These are phyloP conservation scores for Bombardia bombarda DNA, from an alignment of 495 filamentous ascomycete species.

Conservation along the genomic window DNA sequence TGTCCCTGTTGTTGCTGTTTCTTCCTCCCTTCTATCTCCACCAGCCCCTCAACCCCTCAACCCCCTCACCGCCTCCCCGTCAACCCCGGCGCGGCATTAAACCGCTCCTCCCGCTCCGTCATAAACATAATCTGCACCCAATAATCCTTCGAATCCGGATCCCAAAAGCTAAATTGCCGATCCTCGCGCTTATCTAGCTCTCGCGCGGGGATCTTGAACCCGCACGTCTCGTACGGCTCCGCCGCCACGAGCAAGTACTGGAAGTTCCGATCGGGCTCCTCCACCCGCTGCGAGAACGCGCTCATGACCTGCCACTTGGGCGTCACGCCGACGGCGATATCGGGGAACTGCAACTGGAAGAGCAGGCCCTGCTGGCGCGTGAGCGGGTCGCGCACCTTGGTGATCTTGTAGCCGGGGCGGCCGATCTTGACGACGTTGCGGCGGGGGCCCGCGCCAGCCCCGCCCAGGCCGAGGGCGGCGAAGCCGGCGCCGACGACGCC, in stretches of 20 bases:
- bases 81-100: slow-evolving; percentile 85
- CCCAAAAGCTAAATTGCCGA: slow-evolving; percentile 89
- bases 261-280: slow-evolving; percentile 86
- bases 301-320: slow-evolving; percentile 95
- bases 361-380: slow-evolving; percentile 83
- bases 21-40: not conserved
- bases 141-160: slow-evolving; percentile 93
- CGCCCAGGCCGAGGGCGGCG: slow-evolving; percentile 22
- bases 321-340: slow-evolving; percentile 66
- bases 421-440: slow-evolving; percentile 97
- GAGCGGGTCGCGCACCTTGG: slow-evolving; percentile 83
- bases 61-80: slow-evolving; percentile 35
- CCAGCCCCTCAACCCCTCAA: not conserved
- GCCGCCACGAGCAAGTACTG: slow-evolving; percentile 95
- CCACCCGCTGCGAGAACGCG: slow-evolving; percentile 91
- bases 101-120: slow-evolving; percentile 95
- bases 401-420: slow-evolving; percentile 95
- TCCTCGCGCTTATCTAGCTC: slow-evolving; percentile 85
- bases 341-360: slow-evolving; percentile 93
- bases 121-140: slow-evolving; percentile 99
- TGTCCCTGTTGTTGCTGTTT: no score
- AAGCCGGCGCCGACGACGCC: slow-evolving; percentile 70
- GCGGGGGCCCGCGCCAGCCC: slow-evolving; percentile 48
- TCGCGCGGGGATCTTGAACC: slow-evolving; percentile 89
- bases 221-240: slow-evolving; percentile 96